Evolutionary conservation across 192 early-diverging fungal genomes (phyloP).

Genomic region (Backusella westeae): DNA sequence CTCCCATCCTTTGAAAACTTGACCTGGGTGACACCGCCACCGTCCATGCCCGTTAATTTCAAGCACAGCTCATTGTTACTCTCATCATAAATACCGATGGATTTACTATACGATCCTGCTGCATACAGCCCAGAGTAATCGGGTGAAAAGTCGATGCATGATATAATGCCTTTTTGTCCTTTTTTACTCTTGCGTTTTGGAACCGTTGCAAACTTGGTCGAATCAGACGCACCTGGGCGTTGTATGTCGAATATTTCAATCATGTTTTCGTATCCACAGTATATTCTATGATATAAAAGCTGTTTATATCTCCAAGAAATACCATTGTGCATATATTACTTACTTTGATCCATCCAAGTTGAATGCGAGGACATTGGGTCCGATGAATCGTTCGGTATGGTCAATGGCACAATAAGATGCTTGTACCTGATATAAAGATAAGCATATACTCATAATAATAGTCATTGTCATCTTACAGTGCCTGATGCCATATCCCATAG

Average conservation of each 20-base stretch:
- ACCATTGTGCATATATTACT: background rate
- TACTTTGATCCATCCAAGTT: conserved; percentile 64
- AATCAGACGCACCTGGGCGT: conserved; percentile 55
- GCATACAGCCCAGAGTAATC: conserved; percentile 65
- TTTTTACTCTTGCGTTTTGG: conserved; percentile 63
- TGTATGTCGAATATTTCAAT: conserved; percentile 70
- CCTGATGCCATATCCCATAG: conserved; percentile 71
- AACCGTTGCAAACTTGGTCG: conserved; percentile 46
- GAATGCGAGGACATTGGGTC: conserved; percentile 67
- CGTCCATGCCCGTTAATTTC: conserved; percentile 45
- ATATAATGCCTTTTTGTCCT: conserved; percentile 78
- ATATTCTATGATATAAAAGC: conserved; percentile 42
- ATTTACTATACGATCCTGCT: conserved; percentile 67
- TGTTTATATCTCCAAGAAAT: background rate
- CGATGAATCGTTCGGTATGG: conserved; percentile 61
- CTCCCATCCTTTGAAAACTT: conserved; percentile 66
- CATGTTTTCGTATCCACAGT: conserved; percentile 66
- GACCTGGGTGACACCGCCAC: conserved; percentile 57
- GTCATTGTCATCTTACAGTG: conserved; percentile 34
- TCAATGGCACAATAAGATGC: conserved; percentile 67
- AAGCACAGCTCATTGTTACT: conserved; percentile 50
- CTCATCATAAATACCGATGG: conserved; percentile 66
- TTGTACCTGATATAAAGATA: conserved; percentile 40
- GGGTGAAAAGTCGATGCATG: conserved; percentile 68
- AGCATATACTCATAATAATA: background rate